Base-by-base conservation (phyloP, 768 basidiomycete genomes). In the Coprinopsis strossmayeri region DNA sequence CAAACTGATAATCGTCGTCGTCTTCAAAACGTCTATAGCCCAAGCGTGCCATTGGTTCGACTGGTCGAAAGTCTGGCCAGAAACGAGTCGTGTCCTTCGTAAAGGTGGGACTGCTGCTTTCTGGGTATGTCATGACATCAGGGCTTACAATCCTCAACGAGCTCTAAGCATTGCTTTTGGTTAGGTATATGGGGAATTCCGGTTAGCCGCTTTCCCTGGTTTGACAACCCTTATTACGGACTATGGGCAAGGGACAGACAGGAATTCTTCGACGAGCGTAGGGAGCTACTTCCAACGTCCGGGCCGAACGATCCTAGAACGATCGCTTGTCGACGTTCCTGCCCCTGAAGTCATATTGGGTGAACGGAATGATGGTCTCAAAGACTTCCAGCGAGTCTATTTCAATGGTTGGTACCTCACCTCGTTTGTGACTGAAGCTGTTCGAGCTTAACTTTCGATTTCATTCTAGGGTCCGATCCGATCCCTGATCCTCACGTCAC, bases 11-110 rank as follows among this genome's bases (percentile, higher is more conserved):
- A 32, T 32, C 30, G 15, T 32, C 44, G 9, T 28, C 17, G 11
- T 38, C 37, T 38, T 38, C 37, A 9, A 10, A 9, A 9, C 12
- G 7, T 17, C 12, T 12, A 50, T 17, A 87, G 88, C 84, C 1
- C 88, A 88, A 64, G 80, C 88, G 0, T 78, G 78, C 2, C 89
- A 91, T 59, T 90, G 88, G 87, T 91, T 91, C 57, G 73, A 90
- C 56, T 87, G 82, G 76, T 61, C 64, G 4, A 78, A 74, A 55
- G 70, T 84, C 5, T 91, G 87, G 86, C 76, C 74, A 2, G 83
- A 90, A 62, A 67, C 79, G 0, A 69, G 71, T 10, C 70, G 84
- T 2, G 73, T 85, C 5, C 64, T 91, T 34, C 69, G 76, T 42
- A 71, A 69, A 5, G 73, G 78, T 13, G 89, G 87, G 2, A 82